These are phyloP conservation scores for Haplosporangium gracile DNA, from an alignment of 192 early-diverging fungal species.

Conservation along the genomic window DNA sequence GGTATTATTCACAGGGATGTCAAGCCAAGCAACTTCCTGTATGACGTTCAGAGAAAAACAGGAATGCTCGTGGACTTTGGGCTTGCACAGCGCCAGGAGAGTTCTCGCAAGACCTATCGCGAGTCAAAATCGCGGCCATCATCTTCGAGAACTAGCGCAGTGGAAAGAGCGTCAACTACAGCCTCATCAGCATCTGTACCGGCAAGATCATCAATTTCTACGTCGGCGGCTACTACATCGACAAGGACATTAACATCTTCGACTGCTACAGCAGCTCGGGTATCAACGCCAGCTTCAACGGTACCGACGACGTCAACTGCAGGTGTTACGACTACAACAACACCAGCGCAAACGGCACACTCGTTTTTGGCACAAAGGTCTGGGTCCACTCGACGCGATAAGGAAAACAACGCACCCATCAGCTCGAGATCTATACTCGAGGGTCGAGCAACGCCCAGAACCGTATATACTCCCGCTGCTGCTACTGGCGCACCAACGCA, in stretches of 20 bases:
- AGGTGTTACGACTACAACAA: background rate
- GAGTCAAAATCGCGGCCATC: background rate
- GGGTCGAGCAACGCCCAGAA: background rate
- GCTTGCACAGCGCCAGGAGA: slow-evolving; percentile 72
- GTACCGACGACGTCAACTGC: background rate
- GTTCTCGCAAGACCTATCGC: background rate
- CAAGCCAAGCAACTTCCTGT: slow-evolving; percentile 98
- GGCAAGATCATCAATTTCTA: background rate
- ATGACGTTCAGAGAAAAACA: slow-evolving; percentile 70
- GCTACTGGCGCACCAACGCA: background rate
- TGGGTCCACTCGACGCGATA: background rate
- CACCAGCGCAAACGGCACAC: background rate
- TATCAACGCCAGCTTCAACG: background rate
- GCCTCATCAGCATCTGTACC: background rate
- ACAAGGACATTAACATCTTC: background rate
- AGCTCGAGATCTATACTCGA: background rate
- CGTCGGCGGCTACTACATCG: background rate
- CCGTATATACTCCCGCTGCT: background rate
- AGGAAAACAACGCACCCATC: background rate
- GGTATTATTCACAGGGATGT: slow-evolving; percentile 92
- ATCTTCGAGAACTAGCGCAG: background rate
- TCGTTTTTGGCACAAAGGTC: background rate
- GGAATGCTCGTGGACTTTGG: slow-evolving; percentile 96
- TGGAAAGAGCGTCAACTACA: background rate
- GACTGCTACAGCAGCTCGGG: no score